Conservation (phyloP, 345 rosid genomes). For the Schrenkiella parvula region DNA sequence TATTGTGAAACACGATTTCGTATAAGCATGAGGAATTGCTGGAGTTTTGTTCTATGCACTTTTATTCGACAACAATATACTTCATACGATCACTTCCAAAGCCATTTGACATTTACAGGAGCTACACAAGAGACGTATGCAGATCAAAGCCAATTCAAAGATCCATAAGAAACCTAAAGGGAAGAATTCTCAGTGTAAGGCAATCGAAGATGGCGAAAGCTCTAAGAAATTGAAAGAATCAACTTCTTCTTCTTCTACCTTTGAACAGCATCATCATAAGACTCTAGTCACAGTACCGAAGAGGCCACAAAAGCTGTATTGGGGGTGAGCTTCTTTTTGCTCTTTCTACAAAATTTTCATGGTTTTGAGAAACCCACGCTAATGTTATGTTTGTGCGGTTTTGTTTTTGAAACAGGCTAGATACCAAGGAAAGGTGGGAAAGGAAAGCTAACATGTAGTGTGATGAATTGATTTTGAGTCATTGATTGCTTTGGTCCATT, state of each 20-base stretch:
- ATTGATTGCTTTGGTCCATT: constrained; percentile 1
- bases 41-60: no score
- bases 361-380: not conserved
- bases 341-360: not conserved
- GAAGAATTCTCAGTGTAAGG: constrained; percentile 10
- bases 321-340: constrained; percentile 50
- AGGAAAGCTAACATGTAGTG: constrained; percentile 69
- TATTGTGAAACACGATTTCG: no score
- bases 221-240: not conserved
- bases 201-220: constrained; percentile 7
- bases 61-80: no score
- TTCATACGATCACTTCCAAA: no score
- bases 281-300: constrained; percentile 25
- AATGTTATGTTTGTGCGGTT: not conserved
- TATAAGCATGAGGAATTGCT: no score
- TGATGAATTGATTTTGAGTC: constrained; percentile 12
- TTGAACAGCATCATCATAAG: not conserved
- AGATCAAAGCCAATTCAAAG: constrained; percentile 50
- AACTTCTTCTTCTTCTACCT: constrained; percentile 8
- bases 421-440: constrained; percentile 71
- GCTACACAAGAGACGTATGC: constrained; percentile 68
- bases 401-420: constrained; percentile 46
- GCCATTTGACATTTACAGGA: no score
- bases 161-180: constrained; percentile 47
- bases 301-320: constrained; percentile 53